Base-by-base conservation (phyloP, 2,329 filamentous ascomycete species). In the Penicillium sp. region DNA sequence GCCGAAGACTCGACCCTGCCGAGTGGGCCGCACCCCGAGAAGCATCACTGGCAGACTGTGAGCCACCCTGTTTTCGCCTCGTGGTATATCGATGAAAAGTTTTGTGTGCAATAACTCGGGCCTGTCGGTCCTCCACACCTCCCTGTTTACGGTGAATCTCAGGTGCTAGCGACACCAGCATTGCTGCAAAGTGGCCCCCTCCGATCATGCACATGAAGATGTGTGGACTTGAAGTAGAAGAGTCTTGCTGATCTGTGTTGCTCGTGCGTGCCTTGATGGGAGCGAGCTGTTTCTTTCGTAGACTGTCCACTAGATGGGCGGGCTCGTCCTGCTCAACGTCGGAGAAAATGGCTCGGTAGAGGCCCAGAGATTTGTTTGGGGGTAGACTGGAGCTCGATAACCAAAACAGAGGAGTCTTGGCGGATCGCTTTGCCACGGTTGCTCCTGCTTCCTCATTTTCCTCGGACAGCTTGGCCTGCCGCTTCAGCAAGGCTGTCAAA, bases 161-260 rank as follows among this genome's bases (percentile, higher is more conserved):
- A 0, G 93, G 90, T 1, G 87, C 81, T 3, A 97, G 76, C 0
- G 89, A 89, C 8, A 98, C 86, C 8, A 97, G 76, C 90, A 97
- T 97, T 35, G 87, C 93, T 0, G 93, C 93, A 60, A 98, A 98
- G 63, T 98, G 93, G 0, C 93, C 93, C 44, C 93, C 93, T 16
- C 93, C 93, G 35, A 98, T 94, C 93, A 98, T 98, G 67, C 90
- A 97, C 33, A 98, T 78, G 61, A 98, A 97, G 34, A 95, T 81
- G 61, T 97, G 90, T 2, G 89, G 87, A 6, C 84, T 83, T 16
- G 81, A 41, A 14, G 53, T 25, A 25, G 74, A 68, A 2, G 77
- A 70, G 45, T 77, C 48, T n/a, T 47, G 45, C 16, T 51, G 55
- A 2, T 63, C 54, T 13, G 56, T 51, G 54, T 66, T 57, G 51